Percentiles rank a stretch among this genome's conserved stretches.
phyloP scores from a whole-genome alignment of 805 yeast species.

The Candida verbasci region DNA sequence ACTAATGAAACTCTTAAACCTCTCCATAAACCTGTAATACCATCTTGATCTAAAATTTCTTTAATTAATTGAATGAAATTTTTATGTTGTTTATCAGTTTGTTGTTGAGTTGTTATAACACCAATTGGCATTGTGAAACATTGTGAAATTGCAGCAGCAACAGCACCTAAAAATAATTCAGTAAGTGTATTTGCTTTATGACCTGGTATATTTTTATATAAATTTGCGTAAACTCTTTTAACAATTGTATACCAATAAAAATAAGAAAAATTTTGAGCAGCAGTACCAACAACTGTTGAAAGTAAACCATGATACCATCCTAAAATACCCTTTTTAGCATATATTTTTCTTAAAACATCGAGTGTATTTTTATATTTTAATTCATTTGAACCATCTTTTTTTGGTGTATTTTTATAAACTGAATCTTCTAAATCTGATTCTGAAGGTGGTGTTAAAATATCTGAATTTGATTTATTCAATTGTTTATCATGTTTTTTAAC shows the following conservation, averaged over 20 bases:
- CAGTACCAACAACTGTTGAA: constrained; percentile 64
- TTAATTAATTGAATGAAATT: constrained; percentile 29
- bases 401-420: constrained; percentile 9
- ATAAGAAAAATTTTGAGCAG: constrained; percentile 76
- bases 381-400: constrained; percentile 11
- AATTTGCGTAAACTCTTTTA: constrained; percentile 48
- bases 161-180: constrained; percentile 70
- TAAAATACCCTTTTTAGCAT: constrained; percentile 52
- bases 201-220: constrained; percentile 30
- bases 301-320: constrained; percentile 74
- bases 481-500: constrained; percentile 22
- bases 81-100: constrained; percentile 44
- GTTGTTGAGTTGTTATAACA: constrained; percentile 62
- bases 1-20: constrained; percentile 79
- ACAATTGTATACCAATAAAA: constrained; percentile 84
- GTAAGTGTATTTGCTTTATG: constrained; percentile 50
- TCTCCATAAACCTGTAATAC: constrained; percentile 71
- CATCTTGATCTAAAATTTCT: constrained; percentile 58
- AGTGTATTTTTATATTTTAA: constrained; percentile 49
- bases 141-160: constrained; percentile 81
- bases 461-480: background rate
- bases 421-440: constrained; percentile 17
- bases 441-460: constrained; percentile 9
- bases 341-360: constrained; percentile 61
- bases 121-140: constrained; percentile 77